Evolutionary conservation across 352 stramenopile species (phyloP), one percentile per base, ranked within the genome.

Genomic region (Phytophthora pini): DNA sequence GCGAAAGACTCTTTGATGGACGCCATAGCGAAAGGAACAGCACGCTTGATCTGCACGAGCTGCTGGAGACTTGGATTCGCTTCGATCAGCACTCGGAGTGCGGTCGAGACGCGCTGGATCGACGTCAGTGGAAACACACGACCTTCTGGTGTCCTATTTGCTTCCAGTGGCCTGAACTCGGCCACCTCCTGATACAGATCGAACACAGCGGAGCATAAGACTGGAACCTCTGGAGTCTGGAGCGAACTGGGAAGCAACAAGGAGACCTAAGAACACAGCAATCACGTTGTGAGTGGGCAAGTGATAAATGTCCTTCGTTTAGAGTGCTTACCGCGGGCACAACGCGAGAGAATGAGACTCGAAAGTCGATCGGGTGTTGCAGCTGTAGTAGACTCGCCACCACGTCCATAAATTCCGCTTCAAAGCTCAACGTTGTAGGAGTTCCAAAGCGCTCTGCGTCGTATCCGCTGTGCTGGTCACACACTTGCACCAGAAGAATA

Each of bases 1-100:
- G 66, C 54, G 54, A 91, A 88, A 0, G 32, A 72, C 12, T 77
- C 64, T 43, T 83, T 84, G 20, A 88, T 79, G 1, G 46, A 62
- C 31, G 47, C 39, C 20, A 76, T 62, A 20, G 76, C 63, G 24
- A 77, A 77, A 29, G 77, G 52, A 3, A 91, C 45, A 2, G 60
- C 78, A 48, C 49, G 72, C 20, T 86, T 76, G 2, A 76, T 56
- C 9, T 72, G 55, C 29, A 87, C 29, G 13, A 76, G 51, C 5
- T 77, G 61, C 13, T 67, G 72, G 2, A 75, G 40, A n/a, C 49
- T 57, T 9, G 61, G 29, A 26, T 36, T 76, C 38, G 61, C 48
- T 5, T 84, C 78, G 1, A 89, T 38, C 4, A 91, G 41, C 12
- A 77, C 61, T 65, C 65, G 75, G 7, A 91, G 49, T 1, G 74